These are phyloP conservation scores for Pestalotiopsis sp. DNA, from an alignment of 2,329 filamentous ascomycete species.

Conservation along the genomic window DNA sequence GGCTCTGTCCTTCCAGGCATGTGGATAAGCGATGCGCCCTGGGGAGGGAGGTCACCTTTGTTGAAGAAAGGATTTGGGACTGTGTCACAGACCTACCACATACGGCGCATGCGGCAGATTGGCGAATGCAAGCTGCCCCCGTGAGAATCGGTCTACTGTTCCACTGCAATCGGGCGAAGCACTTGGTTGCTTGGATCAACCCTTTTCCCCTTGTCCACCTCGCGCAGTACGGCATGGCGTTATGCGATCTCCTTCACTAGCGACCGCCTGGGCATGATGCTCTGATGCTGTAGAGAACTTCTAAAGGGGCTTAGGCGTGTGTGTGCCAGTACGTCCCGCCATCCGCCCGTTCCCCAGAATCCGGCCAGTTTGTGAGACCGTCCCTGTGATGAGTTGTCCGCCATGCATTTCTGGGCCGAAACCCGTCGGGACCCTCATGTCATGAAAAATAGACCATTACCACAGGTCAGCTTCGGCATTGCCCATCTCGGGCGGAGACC, in stretches of 20 bases:
- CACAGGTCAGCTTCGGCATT: slow-evolving; percentile 6
- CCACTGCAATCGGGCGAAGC: slow-evolving; percentile 32
- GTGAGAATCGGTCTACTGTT: slow-evolving; percentile 25
- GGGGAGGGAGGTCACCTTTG: not conserved
- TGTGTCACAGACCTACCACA: slow-evolving; percentile 8
- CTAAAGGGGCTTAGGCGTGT: slow-evolving; percentile 18
- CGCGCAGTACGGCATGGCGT: not conserved
- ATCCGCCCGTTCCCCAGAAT: not conserved
- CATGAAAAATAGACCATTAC: not conserved
- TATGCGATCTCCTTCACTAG: not conserved
- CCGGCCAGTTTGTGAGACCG: not conserved
- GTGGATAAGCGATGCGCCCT: not conserved
- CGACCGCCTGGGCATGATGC: slow-evolving; percentile 1
- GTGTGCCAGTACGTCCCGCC: no score
- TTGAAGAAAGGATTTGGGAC: slow-evolving; percentile 1
- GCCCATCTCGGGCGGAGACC: not conserved
- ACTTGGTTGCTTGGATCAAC: slow-evolving; percentile 21
- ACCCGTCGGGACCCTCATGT: not conserved
- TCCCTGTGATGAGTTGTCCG: slow-evolving; percentile 12
- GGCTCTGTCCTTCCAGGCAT: not conserved
- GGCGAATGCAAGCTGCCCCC: slow-evolving; percentile 29
- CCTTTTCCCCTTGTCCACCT: not conserved
- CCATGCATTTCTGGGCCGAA: slow-evolving; percentile 4
- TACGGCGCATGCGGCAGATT: slow-evolving; percentile 21
- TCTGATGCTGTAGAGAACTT: slow-evolving; percentile 19